Evolutionary conservation across 169 alveolate species (phyloP).

Genomic region (Nephromyces sp.): DNA sequence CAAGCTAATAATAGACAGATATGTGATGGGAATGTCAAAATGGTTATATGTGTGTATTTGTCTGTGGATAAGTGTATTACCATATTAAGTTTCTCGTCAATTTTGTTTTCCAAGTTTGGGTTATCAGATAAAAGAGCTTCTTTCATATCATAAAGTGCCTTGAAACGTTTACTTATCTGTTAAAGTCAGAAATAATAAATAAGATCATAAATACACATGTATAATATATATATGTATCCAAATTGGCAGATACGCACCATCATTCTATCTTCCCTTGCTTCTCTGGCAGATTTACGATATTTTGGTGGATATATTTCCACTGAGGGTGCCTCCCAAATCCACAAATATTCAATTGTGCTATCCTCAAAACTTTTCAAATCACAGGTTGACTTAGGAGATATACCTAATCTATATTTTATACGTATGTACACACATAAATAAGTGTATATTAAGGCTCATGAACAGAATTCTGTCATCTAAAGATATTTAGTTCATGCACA

Average conservation of each 20-base stretch:
- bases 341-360: background rate
- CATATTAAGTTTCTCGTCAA: background rate
- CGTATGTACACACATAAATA: no score
- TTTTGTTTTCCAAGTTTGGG: background rate
- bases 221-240: no score
- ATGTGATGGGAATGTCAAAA: no score
- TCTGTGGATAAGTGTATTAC: background rate
- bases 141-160: background rate
- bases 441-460: no score
- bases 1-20: background rate
- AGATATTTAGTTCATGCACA: no score
- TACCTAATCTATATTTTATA: no score
- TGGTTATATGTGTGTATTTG: no score
- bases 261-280: background rate
- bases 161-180: background rate
- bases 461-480: no score
- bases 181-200: background rate
- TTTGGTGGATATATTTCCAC: background rate
- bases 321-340: conserved; percentile 1
- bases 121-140: background rate
- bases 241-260: background rate
- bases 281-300: background rate
- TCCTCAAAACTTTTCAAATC: background rate
- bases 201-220: background rate
- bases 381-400: no score